A percentile compares a stretch with the other conserved stretches of the same genome.
phyloP scores from a whole-genome alignment of 2,329 filamentous ascomycete genomes.

The Colletotrichum incanum region DNA sequence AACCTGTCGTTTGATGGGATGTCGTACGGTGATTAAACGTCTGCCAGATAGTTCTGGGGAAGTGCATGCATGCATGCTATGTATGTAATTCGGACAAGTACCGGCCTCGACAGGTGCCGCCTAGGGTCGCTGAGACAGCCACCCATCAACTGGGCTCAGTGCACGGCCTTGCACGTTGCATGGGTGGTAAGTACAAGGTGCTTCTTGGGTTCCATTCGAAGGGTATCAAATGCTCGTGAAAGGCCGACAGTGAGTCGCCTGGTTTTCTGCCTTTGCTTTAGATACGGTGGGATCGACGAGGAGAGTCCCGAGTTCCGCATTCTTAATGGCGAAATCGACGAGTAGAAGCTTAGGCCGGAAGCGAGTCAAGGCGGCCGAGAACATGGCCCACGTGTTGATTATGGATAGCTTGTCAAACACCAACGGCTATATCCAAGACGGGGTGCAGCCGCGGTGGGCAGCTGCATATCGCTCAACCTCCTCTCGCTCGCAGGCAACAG shows the following conservation, averaged over 20 bases:
- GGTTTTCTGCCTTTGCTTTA: not conserved
- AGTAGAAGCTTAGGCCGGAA: not conserved
- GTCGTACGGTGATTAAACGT: slow-evolving; percentile 12
- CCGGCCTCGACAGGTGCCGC: slow-evolving; percentile 34
- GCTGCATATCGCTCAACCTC: not conserved
- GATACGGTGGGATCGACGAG: not conserved
- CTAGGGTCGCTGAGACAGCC: slow-evolving; percentile 7
- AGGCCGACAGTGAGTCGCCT: slow-evolving; percentile 10
- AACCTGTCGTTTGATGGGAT: not conserved
- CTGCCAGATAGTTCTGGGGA: slow-evolving; percentile 29
- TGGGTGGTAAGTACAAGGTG: slow-evolving; percentile 13
- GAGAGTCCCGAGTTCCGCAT: not conserved
- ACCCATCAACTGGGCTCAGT: slow-evolving; percentile 28
- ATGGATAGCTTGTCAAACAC: slow-evolving; percentile 2
- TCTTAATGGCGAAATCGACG: not conserved
- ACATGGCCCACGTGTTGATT: slow-evolving; percentile 22
- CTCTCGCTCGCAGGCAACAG: slow-evolving; percentile 5
- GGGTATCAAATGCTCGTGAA: slow-evolving; percentile 8
- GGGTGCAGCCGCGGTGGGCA: slow-evolving; percentile 9
- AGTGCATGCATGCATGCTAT: slow-evolving; percentile 40
- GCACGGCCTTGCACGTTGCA: slow-evolving; percentile 14
- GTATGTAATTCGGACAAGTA: slow-evolving; percentile 39
- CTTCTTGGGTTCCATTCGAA: slow-evolving; percentile 18
- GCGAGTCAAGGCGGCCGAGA: slow-evolving; percentile 1
- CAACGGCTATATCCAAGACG: slow-evolving; percentile 18